Percentiles rank a stretch among this genome's conserved stretches.
These are phyloP conservation scores for Dimocarpus longan DNA, from an alignment of 345 rosid species.

Conservation along the genomic window DNA sequence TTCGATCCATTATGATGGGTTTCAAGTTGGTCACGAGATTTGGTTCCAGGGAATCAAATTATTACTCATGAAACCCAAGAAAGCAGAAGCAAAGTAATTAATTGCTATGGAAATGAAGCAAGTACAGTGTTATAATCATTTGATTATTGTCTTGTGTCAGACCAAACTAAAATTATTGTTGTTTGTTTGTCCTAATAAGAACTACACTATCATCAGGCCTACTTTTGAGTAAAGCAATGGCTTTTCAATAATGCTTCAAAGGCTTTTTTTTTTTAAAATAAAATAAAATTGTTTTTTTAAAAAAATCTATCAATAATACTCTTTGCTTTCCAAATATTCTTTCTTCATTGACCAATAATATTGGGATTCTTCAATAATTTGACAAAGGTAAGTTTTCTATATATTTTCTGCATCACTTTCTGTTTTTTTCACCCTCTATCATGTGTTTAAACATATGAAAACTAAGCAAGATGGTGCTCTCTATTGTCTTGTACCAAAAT, in stretches of 20 bases:
- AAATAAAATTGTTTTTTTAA: too few species aligned
- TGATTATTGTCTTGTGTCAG: slow-evolving; percentile 25
- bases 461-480: background rate
- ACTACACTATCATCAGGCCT: slow-evolving; percentile 8
- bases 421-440: background rate
- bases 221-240: slow-evolving; percentile 16
- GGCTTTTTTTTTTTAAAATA: background rate
- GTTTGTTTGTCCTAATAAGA: slow-evolving; percentile 26
- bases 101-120: slow-evolving; percentile 2
- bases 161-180: slow-evolving; percentile 18
- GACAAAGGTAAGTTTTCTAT: background rate
- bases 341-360: background rate
- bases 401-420: background rate
- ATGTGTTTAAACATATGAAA: background rate
- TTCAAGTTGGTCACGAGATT: slow-evolving; percentile 18
- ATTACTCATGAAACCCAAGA: slow-evolving; percentile 14
- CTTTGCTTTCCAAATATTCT: slow-evolving; percentile 3
- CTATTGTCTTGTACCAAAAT: too few species aligned
- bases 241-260: slow-evolving; percentile 12
- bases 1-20: background rate
- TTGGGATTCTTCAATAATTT: background rate
- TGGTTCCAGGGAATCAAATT: slow-evolving; percentile 9
- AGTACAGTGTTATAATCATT: slow-evolving; percentile 25
- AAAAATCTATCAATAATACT: background rate
- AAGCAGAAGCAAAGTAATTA: background rate